Base-by-base conservation (phyloP, 2,329 filamentous ascomycete genomes). In the Akanthomyces muscarius region DNA sequence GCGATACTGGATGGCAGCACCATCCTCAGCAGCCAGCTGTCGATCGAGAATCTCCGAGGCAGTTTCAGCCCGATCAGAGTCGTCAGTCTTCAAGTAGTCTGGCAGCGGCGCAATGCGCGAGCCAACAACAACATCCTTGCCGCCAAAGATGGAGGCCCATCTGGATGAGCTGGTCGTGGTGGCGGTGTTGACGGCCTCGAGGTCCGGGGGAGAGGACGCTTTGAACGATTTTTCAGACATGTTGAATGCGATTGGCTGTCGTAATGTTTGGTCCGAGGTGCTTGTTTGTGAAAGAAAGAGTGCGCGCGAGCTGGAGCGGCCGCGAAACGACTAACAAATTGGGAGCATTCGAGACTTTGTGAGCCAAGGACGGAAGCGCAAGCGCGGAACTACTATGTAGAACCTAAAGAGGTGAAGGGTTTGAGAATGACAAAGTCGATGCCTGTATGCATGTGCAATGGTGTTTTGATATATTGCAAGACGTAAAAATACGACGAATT, bases 1-100 rank as follows among this genome's bases (percentile, higher is more conserved):
- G 65, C 93, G 84, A 74, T 97, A 97, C 77, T 96, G 88, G 75
- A 97, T 97, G 13, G 87, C 86, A 74, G 90, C 88, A 58, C 86
- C 87, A 33, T 86, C 83, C 75, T 97, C 93, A 65, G 90, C 73
- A 60, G 88, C 90, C 66, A 94, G 85, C 77, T 96, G 92, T 76
- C 81, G 81, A 66, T 76, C 73, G n/a, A 85, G 73, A 52, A 85
- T 83, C 18, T 77, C 79, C 47, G 78, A 73, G 68, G 78, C 80
- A 52, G 76, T 80, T 41, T 82, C 76, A 23, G 80, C 77, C 54
- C 73, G 77, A 50, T 81, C 78, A 8, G 79, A 0, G 67, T 82
- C 5, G 71, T 76, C 4, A 80, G 76, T 8, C 71, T 82, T 61
- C 57, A 69, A 69, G 63, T 75, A 74, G 10, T 73, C 70, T 16